A percentile compares a stretch with the other conserved stretches of the same genome.
These are phyloP conservation scores for Pseudogymnoascus sp. DNA, from an alignment of 2,329 filamentous ascomycete genomes.

Conservation along the genomic window DNA sequence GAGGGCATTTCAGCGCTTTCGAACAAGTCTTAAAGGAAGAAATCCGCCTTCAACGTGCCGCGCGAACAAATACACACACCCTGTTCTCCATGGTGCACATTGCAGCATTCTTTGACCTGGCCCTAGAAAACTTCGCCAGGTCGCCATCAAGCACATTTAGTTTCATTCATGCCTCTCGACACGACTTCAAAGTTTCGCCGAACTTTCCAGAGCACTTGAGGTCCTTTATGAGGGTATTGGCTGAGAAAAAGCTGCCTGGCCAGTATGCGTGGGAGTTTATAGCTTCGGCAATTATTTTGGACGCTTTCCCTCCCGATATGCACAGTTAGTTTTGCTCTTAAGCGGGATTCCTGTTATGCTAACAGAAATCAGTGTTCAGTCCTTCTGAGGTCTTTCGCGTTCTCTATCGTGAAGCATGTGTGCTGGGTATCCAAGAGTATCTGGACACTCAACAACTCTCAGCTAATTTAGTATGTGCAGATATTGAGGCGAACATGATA, in stretches of 20 bases:
- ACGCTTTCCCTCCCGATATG: conserved; percentile 19
- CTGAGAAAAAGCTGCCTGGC: conserved; percentile 12
- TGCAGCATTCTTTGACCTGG: conserved; percentile 16
- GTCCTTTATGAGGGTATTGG: conserved; percentile 12
- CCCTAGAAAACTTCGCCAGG: conserved; percentile 11
- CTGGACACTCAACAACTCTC: conserved; percentile 10
- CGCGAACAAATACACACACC: conserved; percentile 12
- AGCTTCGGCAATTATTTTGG: conserved; percentile 18
- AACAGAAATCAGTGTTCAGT: conserved; percentile 13
- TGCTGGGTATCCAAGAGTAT: conserved; percentile 12
- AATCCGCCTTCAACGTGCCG: conserved; percentile 10
- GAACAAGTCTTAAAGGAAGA: conserved; percentile 13
- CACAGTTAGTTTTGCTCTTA: conserved; percentile 16
- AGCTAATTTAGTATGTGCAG: conserved; percentile 12
- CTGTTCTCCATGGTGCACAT: conserved; percentile 17
- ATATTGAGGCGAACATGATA: conserved; percentile 15
- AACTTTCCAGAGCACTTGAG: conserved; percentile 15
- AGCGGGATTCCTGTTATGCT: not conserved
- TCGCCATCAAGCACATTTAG: conserved; percentile 14
- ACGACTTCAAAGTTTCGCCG: conserved; percentile 10
- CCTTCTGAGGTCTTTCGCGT: conserved; percentile 15
- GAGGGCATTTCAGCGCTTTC: conserved; percentile 11
- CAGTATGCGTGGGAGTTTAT: conserved; percentile 15
- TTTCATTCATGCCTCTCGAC: conserved; percentile 15
- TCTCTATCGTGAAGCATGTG: conserved; percentile 13